Percentiles rank a stretch among this genome's conserved stretches.
phyloP scores from a whole-genome alignment of 306 rosid genomes.

The Prosopis cineraria region DNA sequence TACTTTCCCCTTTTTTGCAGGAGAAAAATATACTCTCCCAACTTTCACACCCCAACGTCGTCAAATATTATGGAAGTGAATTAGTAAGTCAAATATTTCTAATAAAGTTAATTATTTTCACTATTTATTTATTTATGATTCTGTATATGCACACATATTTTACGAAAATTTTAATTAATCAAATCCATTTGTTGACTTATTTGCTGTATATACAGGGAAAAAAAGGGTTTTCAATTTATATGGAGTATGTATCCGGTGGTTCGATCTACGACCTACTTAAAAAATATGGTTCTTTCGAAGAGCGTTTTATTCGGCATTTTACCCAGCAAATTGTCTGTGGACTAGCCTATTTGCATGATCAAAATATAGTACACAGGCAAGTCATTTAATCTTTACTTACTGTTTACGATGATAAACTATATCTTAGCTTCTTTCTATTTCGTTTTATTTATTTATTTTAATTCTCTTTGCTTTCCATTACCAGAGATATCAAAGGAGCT shows the following conservation, averaged over 20 bases:
- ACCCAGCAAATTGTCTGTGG: slow-evolving; percentile 70
- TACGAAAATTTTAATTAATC: neutral
- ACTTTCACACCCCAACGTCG: slow-evolving; percentile 75
- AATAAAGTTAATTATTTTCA: neutral
- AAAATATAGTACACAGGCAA: slow-evolving; percentile 71
- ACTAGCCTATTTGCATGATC: slow-evolving; percentile 70
- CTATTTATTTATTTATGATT: too few species aligned
- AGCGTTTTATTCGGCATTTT: slow-evolving; percentile 66
- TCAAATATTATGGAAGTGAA: slow-evolving; percentile 73
- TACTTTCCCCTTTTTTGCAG: too few species aligned
- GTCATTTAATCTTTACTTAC: too few species aligned
- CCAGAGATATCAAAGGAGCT: slow-evolving; percentile 81
- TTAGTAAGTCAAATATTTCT: slow-evolving; percentile 39
- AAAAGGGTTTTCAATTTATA: slow-evolving; percentile 63
- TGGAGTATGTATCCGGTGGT: slow-evolving; percentile 76
- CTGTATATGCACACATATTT: neutral
- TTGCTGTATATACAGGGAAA: slow-evolving; percentile 56
- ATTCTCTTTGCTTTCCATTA: slow-evolving; percentile 22
- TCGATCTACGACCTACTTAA: slow-evolving; percentile 70
- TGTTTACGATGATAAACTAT: too few species aligned
- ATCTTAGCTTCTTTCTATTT: too few species aligned
- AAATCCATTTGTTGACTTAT: slow-evolving; percentile 22
- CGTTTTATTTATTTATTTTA: neutral
- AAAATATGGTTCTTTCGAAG: slow-evolving; percentile 63
- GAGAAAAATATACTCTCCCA: slow-evolving; percentile 61